Percentiles rank a stretch among this genome's conserved stretches.
Evolutionary conservation across 768 basidiomycete species (phyloP).

Genomic region (Imleria badia): DNA sequence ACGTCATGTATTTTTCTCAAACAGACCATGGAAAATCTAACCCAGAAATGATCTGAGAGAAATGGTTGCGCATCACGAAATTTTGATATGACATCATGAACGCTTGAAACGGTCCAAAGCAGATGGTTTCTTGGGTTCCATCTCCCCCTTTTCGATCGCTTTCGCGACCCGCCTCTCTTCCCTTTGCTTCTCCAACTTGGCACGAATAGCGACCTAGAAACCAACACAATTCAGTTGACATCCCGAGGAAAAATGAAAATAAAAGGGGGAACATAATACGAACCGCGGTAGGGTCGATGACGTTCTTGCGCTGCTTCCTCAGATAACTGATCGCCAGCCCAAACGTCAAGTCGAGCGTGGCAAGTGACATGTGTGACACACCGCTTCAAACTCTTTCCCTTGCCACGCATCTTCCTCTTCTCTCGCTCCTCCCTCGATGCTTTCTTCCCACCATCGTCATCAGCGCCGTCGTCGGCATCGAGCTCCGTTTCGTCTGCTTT

Average conservation of each 20-base stretch:
- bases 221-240: not conserved
- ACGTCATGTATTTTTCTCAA: not conserved
- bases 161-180: slow-evolving; percentile 42
- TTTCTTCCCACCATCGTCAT: slow-evolving; percentile 32
- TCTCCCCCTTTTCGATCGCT: slow-evolving; percentile 34
- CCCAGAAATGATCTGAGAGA: not conserved
- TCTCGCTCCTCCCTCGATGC: slow-evolving; percentile 38
- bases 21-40: not conserved
- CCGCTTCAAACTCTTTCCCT: slow-evolving; percentile 82
- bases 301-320: slow-evolving; percentile 92
- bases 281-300: slow-evolving; percentile 81
- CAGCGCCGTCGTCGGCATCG: slow-evolving; percentile 36
- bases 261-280: slow-evolving; percentile 23
- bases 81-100: slow-evolving; percentile 10
- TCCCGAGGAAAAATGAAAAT: not conserved
- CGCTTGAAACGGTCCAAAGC: slow-evolving; percentile 37
- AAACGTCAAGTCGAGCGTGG: not conserved
- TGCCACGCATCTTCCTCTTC: slow-evolving; percentile 85
- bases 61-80: not conserved
- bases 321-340: slow-evolving; percentile 46
- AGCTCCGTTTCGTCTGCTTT: slow-evolving; percentile 71
- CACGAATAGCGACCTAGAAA: slow-evolving; percentile 56
- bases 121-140: slow-evolving; percentile 31
- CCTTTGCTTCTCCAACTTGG: slow-evolving; percentile 61
- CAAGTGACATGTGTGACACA: slow-evolving; percentile 22